Evolutionary conservation across 2,329 filamentous ascomycete genomes (phyloP), one percentile per base, ranked within the genome.

Genomic region (Fusarium setosum): DNA sequence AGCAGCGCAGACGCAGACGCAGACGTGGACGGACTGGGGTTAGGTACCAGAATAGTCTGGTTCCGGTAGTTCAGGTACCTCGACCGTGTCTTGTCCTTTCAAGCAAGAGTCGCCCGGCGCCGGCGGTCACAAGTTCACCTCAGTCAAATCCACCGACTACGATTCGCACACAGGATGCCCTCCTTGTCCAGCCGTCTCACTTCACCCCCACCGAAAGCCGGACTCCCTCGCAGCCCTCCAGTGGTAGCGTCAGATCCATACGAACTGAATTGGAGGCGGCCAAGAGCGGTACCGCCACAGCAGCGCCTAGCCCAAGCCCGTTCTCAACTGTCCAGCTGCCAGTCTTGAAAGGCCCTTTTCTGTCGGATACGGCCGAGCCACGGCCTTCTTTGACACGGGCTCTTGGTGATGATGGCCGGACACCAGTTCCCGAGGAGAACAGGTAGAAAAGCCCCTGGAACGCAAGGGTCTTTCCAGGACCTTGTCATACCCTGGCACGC

Each of bases 111-210:
- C 49, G 64, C 64, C 65, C 65, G 65, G 63, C 64, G 60, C 65
- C 65, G 64, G 65, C 64, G 65, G 65, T 67, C 64, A 67, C 65
- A 67, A 53, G 65, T 62, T 68, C 65, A 68, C 60, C 62, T 67
- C 63, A 56, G 49, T 64, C 56, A 58, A 65, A 56, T 61, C 62
- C 59, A 64, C 29, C 51, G 44, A 23, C 51, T 26, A 52, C 45
- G 42, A 57, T 57, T 57, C 54, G 54, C 24, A 51, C 53, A 50
- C 20, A 34, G 13, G 37, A n/a, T n/a, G 29, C 15, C 18, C 35
- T 34, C 42, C 51, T 56, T 55, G 51, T 49, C 35, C 32, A n/a
- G 34, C 49, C 48, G 29, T 48, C 41, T 55, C 61, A 56, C 50
- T 59, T 52, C 48, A 56, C 32, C 54, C 47, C 61, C 41, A 60